Conservation (phyloP, 1,284 basidiomycete genomes). For the Xerocomus minutiporus region DNA sequence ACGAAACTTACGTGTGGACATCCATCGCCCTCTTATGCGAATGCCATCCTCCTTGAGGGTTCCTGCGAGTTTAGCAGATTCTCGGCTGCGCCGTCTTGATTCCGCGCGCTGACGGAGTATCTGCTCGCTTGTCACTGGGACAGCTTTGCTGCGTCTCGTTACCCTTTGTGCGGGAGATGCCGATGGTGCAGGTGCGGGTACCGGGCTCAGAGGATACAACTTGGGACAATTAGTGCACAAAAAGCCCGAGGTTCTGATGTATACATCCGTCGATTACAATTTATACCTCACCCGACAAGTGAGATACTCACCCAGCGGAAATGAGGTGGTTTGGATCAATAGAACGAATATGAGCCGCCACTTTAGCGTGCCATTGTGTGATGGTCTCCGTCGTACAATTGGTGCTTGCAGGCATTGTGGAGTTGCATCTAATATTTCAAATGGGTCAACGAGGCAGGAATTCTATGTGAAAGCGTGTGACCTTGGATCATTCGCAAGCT, state of each 20-base stretch:
- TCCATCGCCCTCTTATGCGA: constrained; percentile 60
- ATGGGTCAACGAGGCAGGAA: constrained; percentile 8
- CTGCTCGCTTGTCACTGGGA: constrained; percentile 41
- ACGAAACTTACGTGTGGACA: constrained; percentile 42
- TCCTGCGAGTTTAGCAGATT: constrained; percentile 26
- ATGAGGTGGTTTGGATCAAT: constrained; percentile 64
- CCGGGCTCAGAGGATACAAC: constrained; percentile 39
- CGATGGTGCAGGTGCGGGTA: constrained; percentile 37
- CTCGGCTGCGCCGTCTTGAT: constrained; percentile 36
- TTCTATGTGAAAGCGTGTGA: constrained; percentile 15
- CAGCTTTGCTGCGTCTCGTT: constrained; percentile 33
- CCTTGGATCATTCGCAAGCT: constrained; percentile 63
- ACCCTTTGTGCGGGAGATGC: constrained; percentile 34
- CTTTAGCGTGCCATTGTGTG: constrained; percentile 50
- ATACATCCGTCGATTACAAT: not conserved
- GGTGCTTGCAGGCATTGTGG: constrained; percentile 41
- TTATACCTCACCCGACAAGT: not conserved
- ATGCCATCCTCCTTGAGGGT: constrained; percentile 37
- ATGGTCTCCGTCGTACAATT: constrained; percentile 48
- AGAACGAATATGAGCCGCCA: constrained; percentile 42
- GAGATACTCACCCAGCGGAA: constrained; percentile 48
- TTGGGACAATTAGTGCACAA: constrained; percentile 56
- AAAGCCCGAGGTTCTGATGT: constrained; percentile 51
- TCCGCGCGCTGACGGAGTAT: constrained; percentile 46
- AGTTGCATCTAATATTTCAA: constrained; percentile 44